These are phyloP conservation scores for Gossypium laxum DNA, from an alignment of 441 rosid genomes.

Conservation along the genomic window DNA sequence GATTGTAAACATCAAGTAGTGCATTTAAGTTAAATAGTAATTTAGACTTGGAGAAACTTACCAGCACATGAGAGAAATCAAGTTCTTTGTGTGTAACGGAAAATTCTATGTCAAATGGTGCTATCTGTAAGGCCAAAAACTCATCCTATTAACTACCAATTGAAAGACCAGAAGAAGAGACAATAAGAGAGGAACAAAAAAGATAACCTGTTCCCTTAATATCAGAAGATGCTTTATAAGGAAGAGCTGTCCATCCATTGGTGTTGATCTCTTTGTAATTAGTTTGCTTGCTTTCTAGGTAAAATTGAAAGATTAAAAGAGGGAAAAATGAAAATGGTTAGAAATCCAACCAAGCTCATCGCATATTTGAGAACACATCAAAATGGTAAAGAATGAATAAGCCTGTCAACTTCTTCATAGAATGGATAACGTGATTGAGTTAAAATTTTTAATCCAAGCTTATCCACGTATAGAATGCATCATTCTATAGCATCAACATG, in stretches of 20 bases:
- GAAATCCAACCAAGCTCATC: not conserved
- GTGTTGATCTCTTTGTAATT: slow-evolving; percentile 56
- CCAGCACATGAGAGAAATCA: slow-evolving; percentile 94
- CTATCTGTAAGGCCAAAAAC: slow-evolving; percentile 49
- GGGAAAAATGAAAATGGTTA: not conserved
- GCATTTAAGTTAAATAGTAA: slow-evolving; percentile 1
- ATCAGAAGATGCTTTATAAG: slow-evolving; percentile 86
- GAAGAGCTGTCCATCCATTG: slow-evolving; percentile 89
- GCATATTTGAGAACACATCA: not conserved
- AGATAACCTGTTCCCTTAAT: slow-evolving; percentile 79
- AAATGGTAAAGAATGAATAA: not conserved
- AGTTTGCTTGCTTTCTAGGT: slow-evolving; percentile 83
- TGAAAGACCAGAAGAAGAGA: slow-evolving; percentile 18
- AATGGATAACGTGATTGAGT: not conserved
- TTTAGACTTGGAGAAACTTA: slow-evolving; percentile 35
- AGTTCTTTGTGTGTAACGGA: slow-evolving; percentile 93
- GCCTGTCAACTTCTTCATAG: not conserved
- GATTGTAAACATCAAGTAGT: slow-evolving; percentile 1
- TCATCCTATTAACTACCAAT: not conserved
- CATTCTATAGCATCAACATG: not conserved
- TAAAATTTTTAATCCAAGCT: not conserved
- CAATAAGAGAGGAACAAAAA: slow-evolving; percentile 11
- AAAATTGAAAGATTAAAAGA: slow-evolving; percentile 18
- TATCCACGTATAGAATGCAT: not conserved
- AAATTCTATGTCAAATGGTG: slow-evolving; percentile 93